phyloP scores from a whole-genome alignment of 2,329 filamentous ascomycete species.

The Zelopaecilomyces penicillatus region DNA sequence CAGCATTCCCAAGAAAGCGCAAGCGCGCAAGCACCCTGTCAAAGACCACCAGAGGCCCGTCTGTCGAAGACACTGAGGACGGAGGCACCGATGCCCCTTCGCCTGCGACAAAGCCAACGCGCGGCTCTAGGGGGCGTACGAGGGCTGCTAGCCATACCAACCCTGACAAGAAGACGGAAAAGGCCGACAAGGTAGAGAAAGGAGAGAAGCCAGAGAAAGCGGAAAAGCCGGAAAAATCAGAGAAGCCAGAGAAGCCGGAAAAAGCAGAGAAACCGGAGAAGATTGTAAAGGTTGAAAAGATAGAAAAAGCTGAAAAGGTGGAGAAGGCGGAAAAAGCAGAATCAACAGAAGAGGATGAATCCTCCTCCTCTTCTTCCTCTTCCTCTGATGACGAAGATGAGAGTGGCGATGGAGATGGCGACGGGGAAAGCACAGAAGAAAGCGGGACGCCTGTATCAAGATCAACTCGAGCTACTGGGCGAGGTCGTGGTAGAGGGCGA shows the following conservation, averaged over 20 bases:
- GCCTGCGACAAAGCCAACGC: conserved; percentile 28
- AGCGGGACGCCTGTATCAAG: conserved; percentile 30
- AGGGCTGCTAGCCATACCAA: conserved; percentile 33
- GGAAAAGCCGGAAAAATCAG: conserved; percentile 7
- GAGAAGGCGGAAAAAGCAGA: conserved; percentile 14
- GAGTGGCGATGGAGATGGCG: conserved; percentile 24
- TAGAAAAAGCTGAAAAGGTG: not conserved
- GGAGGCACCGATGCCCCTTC: conserved; percentile 30
- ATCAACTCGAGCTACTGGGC: conserved; percentile 26
- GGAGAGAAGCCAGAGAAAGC: not conserved
- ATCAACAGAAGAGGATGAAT: conserved; percentile 23
- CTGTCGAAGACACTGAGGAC: conserved; percentile 41
- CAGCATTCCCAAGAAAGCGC: conserved; percentile 30
- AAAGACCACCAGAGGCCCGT: conserved; percentile 29
- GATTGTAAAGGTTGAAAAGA: not conserved
- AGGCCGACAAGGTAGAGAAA: conserved; percentile 20
- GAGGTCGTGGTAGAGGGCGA: conserved; percentile 23
- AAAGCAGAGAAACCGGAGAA: conserved; percentile 4
- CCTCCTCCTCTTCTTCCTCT: too few species aligned
- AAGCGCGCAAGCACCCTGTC: conserved; percentile 33
- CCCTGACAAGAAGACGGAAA: conserved; percentile 24
- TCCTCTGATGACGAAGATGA: conserved; percentile 17
- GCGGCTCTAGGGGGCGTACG: conserved; percentile 36
- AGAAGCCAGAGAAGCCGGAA: conserved; percentile 8
- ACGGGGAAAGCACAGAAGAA: conserved; percentile 27